phyloP scores from a whole-genome alignment of 148 eudicot species.

The Drosera capensis region DNA sequence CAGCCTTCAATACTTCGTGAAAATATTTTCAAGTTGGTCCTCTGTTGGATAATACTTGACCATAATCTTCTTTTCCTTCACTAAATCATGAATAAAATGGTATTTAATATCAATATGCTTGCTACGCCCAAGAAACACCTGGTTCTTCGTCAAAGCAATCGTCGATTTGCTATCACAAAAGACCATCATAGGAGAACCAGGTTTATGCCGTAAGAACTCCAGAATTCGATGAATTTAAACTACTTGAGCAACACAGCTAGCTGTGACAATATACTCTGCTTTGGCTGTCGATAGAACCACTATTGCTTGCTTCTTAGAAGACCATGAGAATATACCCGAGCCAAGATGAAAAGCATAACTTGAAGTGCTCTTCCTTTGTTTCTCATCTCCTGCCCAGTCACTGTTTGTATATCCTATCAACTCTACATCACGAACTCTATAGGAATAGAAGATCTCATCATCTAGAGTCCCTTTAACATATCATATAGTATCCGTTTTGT shows the following conservation, averaged over 20 bases:
- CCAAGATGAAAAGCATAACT: slow-evolving; percentile 1
- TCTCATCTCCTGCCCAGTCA: slow-evolving; percentile 5
- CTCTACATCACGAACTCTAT: not conserved
- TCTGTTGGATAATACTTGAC: not conserved
- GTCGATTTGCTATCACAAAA: not conserved
- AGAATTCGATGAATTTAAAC: too few relatives aligned
- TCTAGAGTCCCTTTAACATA: not conserved
- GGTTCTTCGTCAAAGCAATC: slow-evolving; percentile 1
- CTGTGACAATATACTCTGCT: slow-evolving; percentile 1
- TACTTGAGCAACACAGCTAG: not conserved
- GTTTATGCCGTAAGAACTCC: too few relatives aligned
- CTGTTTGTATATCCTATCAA: not conserved
- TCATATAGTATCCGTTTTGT: not conserved
- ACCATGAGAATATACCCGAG: not conserved
- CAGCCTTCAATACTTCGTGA: not conserved
- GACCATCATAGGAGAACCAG: too few relatives aligned
- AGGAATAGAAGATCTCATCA: not conserved
- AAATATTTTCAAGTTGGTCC: not conserved
- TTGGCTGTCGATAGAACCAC: not conserved
- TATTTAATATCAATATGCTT: not conserved
- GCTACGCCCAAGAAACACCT: not conserved
- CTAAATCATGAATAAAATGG: not conserved
- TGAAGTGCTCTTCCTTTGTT: slow-evolving; percentile 6
- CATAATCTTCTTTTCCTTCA: not conserved
- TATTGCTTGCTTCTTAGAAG: slow-evolving; percentile 6